Evolutionary conservation across 306 rosid species (phyloP), one percentile per base, ranked within the genome.

Genomic region (Canavalia ensiformis): DNA sequence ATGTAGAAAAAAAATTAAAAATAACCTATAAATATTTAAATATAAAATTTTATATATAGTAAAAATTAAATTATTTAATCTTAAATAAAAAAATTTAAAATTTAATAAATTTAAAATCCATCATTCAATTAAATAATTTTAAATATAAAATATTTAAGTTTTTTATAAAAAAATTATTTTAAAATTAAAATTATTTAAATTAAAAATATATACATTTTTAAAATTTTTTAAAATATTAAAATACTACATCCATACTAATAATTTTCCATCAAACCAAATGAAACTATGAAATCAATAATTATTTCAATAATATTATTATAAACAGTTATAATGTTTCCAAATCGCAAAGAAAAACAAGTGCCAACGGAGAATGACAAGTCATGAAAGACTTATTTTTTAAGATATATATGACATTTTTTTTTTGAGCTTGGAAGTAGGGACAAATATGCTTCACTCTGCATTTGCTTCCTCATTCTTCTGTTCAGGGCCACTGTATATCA

Each of bases 391-490:
- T 12, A 5, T 62, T 63, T 3, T 58, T 29, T 2, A 51, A 51
- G 50, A 41, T 13, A 11, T 6, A 8, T 4, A 29, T 33, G 29
- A 62, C 35, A 44, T 44, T 5, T n/a, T 72, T 35, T 72, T 1
- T 4, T 74, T 8, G 9, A 8, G 12, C 52, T 50, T 28, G 6
- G 28, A 3, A 10, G 41, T 25, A 37, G 6, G 46, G 3, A 64
- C 11, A 81, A 55, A 30, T 10, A n/a, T 10, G 12, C 30, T 41
- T 83, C 34, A 76, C 51, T 41, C 52, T 41, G 44, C 57, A 60
- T 35, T 25, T 31, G 44, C 58, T 70, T 69, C 79, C 78, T 51
- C 65, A 41, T 51, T 18, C 29, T 52, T 51, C 62, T 76, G 77
- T 51, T 70, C 68, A 2, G 9, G 8, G 31, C 7, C 12, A 68